Evolutionary conservation across 495 filamentous ascomycete genomes (phyloP).

Genomic region (Talaromyces borbonicus): DNA sequence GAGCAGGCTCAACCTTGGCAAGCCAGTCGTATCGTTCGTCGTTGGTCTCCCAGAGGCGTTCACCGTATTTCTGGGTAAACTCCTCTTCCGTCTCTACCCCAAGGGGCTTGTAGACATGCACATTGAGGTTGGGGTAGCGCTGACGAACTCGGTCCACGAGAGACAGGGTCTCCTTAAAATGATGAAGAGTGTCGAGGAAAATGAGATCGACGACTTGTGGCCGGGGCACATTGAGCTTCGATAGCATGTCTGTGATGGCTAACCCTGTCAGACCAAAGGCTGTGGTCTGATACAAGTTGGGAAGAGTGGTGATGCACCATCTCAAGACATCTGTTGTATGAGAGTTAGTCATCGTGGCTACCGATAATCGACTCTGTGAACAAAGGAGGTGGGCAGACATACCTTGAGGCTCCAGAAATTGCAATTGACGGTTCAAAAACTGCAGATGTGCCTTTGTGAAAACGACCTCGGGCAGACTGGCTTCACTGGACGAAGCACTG

Average conservation of each 20-base stretch:
- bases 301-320: slow-evolving; percentile 87
- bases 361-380: slow-evolving; percentile 1
- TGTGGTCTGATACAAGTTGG: slow-evolving; percentile 90
- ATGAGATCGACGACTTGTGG: slow-evolving; percentile 71
- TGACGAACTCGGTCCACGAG: slow-evolving; percentile 70
- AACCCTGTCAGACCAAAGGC: slow-evolving; percentile 93
- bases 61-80: slow-evolving; percentile 73
- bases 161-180: slow-evolving; percentile 82
- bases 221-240: slow-evolving; percentile 64
- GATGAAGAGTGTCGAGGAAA: slow-evolving; percentile 94
- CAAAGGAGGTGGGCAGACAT: slow-evolving; percentile 11
- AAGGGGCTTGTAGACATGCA: slow-evolving; percentile 85
- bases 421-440: slow-evolving; percentile 80
- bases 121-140: slow-evolving; percentile 63
- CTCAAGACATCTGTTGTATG: slow-evolving; percentile 67
- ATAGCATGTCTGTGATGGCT: slow-evolving; percentile 90
- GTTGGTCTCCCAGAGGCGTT: slow-evolving; percentile 75
- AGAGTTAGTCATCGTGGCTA: neutral
- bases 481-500: slow-evolving; percentile 57
- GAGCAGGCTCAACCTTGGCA: slow-evolving; percentile 93
- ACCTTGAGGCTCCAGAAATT: slow-evolving; percentile 70
- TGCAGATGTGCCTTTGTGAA: slow-evolving; percentile 85
- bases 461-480: slow-evolving; percentile 61
- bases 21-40: slow-evolving; percentile 91
- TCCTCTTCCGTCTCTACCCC: slow-evolving; percentile 58